phyloP scores from a whole-genome alignment of 2,329 filamentous ascomycete species.

The Aspergillus aculeatinus region DNA sequence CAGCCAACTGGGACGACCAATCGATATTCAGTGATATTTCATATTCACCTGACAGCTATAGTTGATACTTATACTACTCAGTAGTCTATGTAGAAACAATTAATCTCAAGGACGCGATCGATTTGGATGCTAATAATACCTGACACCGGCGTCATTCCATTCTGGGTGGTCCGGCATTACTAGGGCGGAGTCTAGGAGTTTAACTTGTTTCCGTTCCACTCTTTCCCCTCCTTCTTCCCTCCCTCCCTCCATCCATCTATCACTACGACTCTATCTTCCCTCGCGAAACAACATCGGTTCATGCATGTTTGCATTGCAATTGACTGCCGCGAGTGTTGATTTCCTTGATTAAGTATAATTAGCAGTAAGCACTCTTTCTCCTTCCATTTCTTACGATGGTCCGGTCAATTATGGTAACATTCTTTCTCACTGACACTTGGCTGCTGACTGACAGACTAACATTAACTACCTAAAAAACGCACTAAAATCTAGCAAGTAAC shows the following conservation, averaged over 20 bases:
- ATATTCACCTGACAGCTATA: too few relatives aligned
- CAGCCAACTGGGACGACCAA: background rate
- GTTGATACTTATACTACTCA: too few relatives aligned
- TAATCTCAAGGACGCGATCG: too few relatives aligned
- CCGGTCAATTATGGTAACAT: background rate
- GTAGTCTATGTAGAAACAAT: too few relatives aligned
- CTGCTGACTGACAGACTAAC: background rate
- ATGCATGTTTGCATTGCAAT: constrained; percentile 15
- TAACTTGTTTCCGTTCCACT: background rate
- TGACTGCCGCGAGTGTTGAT: background rate
- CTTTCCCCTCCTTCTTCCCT: background rate
- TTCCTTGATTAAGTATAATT: background rate
- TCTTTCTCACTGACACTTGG: background rate
- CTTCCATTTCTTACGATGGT: too few relatives aligned
- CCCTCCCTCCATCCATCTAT: background rate
- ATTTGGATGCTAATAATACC: background rate
- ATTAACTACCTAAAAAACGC: background rate
- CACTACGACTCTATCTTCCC: background rate
- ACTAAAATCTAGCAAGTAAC: too few relatives aligned
- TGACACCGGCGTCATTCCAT: background rate
- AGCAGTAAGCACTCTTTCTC: background rate
- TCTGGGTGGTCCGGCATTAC: background rate
- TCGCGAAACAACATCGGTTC: constrained; percentile 21
- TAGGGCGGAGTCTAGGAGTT: background rate
- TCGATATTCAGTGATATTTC: background rate